Evolutionary conservation across 768 basidiomycete species (phyloP).

Genomic region (Trametopsis cervina): DNA sequence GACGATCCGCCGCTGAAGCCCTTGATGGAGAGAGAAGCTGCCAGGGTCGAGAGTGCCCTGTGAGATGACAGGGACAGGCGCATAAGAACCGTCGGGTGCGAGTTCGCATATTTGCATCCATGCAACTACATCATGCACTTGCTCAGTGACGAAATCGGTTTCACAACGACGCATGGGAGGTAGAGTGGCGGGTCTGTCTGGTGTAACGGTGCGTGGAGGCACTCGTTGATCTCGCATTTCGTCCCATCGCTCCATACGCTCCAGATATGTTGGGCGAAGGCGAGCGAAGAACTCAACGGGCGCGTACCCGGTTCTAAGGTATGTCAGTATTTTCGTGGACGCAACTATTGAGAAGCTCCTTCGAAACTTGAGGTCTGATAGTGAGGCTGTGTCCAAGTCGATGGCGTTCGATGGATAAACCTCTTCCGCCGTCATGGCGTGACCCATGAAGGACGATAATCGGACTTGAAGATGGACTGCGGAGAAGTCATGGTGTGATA

Average conservation of each 20-base stretch:
- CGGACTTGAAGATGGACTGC: conserved; percentile 83
- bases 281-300: conserved; percentile 89
- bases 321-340: conserved; percentile 61
- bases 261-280: conserved; percentile 74
- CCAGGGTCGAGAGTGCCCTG: conserved; percentile 74
- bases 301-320: conserved; percentile 72
- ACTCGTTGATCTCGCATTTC: conserved; percentile 76
- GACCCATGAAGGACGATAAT: conserved; percentile 80
- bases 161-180: conserved; percentile 90
- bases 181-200: conserved; percentile 36
- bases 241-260: conserved; percentile 90
- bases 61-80: conserved; percentile 76
- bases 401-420: conserved; percentile 70
- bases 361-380: conserved; percentile 80
- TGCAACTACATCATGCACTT: conserved; percentile 86
- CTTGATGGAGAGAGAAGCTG: conserved; percentile 86
- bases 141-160: conserved; percentile 82
- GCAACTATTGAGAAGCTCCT: conserved; percentile 75
- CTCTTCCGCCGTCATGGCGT: conserved; percentile 64
- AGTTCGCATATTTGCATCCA: conserved; percentile 86
- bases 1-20: conserved; percentile 78
- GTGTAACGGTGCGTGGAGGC: conserved; percentile 27
- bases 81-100: conserved; percentile 76
- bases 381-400: conserved; percentile 62
- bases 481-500: conserved; percentile 86